A percentile compares a stretch with the other conserved stretches of the same genome.
Evolutionary conservation across 2,329 filamentous ascomycete species (phyloP).

Genomic region (Botryotinia globosa): DNA sequence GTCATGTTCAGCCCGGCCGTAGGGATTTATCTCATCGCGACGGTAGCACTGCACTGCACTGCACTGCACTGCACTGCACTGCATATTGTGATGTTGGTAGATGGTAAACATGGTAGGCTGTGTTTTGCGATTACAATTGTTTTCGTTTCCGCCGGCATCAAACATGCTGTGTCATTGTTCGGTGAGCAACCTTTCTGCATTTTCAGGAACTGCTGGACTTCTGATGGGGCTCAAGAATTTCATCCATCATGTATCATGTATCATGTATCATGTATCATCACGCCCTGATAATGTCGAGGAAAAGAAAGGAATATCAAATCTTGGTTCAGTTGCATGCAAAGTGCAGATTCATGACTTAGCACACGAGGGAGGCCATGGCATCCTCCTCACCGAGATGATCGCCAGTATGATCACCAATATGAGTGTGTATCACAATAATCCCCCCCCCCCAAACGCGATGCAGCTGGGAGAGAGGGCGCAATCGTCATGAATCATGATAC

Average conservation of each 20-base stretch:
- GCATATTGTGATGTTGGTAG: not conserved
- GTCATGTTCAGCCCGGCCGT: not conserved
- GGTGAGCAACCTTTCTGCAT: constrained; percentile 2
- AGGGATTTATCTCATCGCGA: not conserved
- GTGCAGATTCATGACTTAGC: constrained; percentile 9
- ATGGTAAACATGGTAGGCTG: not conserved
- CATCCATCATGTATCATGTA: not conserved
- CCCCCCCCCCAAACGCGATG: not conserved
- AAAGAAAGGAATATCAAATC: not conserved
- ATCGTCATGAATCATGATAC: constrained; percentile 8
- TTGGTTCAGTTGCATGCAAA: constrained; percentile 10
- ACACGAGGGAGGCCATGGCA: constrained; percentile 11
- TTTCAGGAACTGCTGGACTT: not conserved
- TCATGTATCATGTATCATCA: not conserved
- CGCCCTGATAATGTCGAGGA: not conserved
- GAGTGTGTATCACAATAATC: constrained; percentile 4
- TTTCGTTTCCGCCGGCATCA: not conserved
- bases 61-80: constrained; percentile 8
- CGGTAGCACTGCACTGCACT: constrained; percentile 4
- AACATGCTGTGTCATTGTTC: constrained; percentile 1
- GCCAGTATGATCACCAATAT: constrained; percentile 11
- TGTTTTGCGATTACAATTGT: not conserved
- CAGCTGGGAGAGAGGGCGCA: not conserved
- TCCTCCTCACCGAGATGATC: constrained; percentile 16
- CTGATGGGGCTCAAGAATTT: not conserved